Conservation (phyloP, 495 filamentous ascomycete species). For the Penicillium cataractarum region DNA sequence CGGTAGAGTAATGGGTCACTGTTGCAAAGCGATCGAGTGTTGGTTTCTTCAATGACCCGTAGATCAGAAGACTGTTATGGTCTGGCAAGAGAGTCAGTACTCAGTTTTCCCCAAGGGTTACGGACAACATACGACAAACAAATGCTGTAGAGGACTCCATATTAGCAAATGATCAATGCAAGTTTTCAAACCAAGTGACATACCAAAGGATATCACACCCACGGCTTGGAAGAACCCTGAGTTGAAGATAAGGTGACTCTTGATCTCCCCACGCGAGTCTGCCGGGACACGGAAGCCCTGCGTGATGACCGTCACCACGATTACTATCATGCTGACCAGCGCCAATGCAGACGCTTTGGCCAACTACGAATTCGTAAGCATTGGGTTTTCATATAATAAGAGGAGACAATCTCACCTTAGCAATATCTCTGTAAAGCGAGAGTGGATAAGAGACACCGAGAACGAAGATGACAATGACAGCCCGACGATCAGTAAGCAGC, state of each 20-base stretch:
- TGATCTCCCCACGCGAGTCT: constrained; percentile 70
- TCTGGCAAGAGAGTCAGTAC: constrained; percentile 50
- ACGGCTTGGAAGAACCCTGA: constrained; percentile 91
- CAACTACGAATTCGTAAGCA: constrained; percentile 56
- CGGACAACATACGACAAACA: constrained; percentile 68
- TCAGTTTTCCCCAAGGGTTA: not conserved
- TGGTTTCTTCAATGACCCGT: constrained; percentile 90
- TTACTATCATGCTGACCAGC: constrained; percentile 87
- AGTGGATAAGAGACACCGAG: constrained; percentile 88
- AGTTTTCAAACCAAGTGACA: constrained; percentile 16
- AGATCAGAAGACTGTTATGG: constrained; percentile 96
- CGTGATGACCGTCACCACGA: constrained; percentile 85
- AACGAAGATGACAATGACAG: constrained; percentile 83
- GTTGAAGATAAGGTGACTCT: constrained; percentile 69
- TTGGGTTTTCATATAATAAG: not conserved
- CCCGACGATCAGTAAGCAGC: constrained; percentile 77
- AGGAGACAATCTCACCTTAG: constrained; percentile 65
- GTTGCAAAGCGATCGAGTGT: constrained; percentile 90
- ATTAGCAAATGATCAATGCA: constrained; percentile 33
- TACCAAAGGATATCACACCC: constrained; percentile 96
- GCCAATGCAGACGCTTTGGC: constrained; percentile 94
- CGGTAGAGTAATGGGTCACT: constrained; percentile 92
- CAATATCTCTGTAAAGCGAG: constrained; percentile 93
- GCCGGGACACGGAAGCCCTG: constrained; percentile 74
- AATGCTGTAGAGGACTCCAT: constrained; percentile 59